Percentiles rank a stretch among this genome's conserved stretches.
Evolutionary conservation across 2,329 filamentous ascomycete species (phyloP).

Genomic region (Cadophora luteo-olivacea): DNA sequence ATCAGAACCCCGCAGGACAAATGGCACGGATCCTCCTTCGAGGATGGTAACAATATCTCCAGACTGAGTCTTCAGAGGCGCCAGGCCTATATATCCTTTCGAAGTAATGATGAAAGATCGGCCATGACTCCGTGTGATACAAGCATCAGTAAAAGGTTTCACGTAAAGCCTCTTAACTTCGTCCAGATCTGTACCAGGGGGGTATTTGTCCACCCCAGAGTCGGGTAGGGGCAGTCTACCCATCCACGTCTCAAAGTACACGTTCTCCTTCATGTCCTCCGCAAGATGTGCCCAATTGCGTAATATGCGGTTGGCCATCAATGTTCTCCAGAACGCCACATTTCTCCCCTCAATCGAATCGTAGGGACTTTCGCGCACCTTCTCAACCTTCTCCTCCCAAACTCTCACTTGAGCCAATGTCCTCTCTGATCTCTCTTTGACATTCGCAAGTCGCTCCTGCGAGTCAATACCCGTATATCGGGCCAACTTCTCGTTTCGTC

Average conservation of each 20-base stretch:
- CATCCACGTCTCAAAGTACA: slow-evolving; percentile 12
- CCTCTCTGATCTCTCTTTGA: slow-evolving; percentile 5
- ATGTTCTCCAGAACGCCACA: slow-evolving; percentile 3
- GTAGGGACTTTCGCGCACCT: background rate
- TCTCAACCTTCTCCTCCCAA: background rate
- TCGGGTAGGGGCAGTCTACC: background rate
- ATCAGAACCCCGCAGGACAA: background rate
- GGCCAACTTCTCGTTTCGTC: background rate
- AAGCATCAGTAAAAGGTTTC: slow-evolving; percentile 9
- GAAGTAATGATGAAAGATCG: slow-evolving; percentile 6
- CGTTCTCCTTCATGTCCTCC: slow-evolving; percentile 1
- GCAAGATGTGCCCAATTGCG: background rate
- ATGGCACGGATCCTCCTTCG: slow-evolving; percentile 3
- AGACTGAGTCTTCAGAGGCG: background rate
- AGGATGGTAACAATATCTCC: slow-evolving; percentile 3
- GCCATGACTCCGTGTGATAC: slow-evolving; percentile 9
- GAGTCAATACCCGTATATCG: slow-evolving; percentile 5
- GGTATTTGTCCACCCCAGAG: background rate
- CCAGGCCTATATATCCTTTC: slow-evolving; percentile 6
- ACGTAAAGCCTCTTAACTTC: slow-evolving; percentile 3
- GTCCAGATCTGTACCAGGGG: background rate
- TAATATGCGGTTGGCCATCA: background rate
- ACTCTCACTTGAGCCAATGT: background rate
- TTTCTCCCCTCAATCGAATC: background rate
- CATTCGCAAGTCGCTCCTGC: background rate